A percentile compares a stretch with the other conserved stretches of the same genome.
Conservation (phyloP, 345 rosid genomes). For the Salix brachista region DNA sequence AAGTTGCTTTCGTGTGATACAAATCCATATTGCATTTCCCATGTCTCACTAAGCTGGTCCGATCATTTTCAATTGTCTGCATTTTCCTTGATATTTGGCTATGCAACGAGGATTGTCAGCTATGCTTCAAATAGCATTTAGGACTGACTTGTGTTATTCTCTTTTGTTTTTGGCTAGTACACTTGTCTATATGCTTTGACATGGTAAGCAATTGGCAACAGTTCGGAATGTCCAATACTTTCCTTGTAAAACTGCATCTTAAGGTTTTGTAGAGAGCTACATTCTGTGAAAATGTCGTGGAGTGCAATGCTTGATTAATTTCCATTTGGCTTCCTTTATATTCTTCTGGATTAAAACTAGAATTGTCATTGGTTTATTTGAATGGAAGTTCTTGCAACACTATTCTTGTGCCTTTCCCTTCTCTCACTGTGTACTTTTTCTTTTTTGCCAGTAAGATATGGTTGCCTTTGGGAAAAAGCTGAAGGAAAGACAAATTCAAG, state of each 20-base stretch:
- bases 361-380: not conserved
- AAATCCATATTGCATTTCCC: not conserved
- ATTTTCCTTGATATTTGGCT: not conserved
- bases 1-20: not conserved
- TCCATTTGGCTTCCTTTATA: not conserved
- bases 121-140: not conserved
- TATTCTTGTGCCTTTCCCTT: constrained; percentile 11
- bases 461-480: constrained; percentile 88
- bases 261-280: not conserved
- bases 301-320: not conserved
- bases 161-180: not conserved
- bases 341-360: not conserved
- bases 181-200: not conserved
- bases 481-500: constrained; percentile 78
- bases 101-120: not conserved
- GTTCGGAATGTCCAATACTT: not conserved
- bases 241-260: not conserved
- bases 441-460: constrained; percentile 43
- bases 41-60: not conserved
- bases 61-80: not conserved
- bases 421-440: not conserved
- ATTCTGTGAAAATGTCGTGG: not conserved
- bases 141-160: not conserved
- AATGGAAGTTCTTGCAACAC: not conserved
- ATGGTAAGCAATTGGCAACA: not conserved